Conservation (phyloP, 164 flowering plant species). For the Dillenia suffruticosa region DNA sequence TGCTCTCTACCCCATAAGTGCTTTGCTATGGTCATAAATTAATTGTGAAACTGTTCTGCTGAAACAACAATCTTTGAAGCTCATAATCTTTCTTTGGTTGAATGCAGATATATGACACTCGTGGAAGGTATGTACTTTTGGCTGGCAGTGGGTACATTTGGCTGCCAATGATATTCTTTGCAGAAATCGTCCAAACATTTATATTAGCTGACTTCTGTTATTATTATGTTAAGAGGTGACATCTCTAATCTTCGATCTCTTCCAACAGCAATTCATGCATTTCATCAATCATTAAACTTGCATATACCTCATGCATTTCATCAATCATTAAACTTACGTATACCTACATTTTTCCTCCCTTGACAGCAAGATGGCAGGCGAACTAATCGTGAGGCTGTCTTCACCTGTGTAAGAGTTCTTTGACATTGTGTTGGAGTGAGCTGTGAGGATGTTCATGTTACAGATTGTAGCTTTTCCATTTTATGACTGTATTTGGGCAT, state of each 20-base stretch:
- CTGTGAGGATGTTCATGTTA: too few relatives aligned
- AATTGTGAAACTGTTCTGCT: too few relatives aligned
- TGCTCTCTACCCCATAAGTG: too few relatives aligned
- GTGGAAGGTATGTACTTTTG: constrained; percentile 36
- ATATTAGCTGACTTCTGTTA: constrained; percentile 91
- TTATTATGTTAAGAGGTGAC: constrained; percentile 77
- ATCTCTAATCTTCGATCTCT: background rate
- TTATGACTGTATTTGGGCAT: too few relatives aligned
- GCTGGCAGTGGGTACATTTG: constrained; percentile 54
- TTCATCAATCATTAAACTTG: background rate
- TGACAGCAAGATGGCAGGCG: constrained; percentile 57
- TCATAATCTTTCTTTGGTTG: too few relatives aligned
- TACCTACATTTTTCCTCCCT: background rate
- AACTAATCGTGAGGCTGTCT: constrained; percentile 49
- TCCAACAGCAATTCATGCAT: background rate
- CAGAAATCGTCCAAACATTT: constrained; percentile 71
- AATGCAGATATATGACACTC: constrained; percentile 50
- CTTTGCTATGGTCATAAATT: too few relatives aligned
- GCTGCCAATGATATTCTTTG: constrained; percentile 43
- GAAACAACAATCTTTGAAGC: too few relatives aligned
- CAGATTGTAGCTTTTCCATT: too few relatives aligned
- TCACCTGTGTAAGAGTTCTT: constrained; percentile 27
- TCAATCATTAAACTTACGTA: background rate
- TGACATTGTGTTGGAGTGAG: too few relatives aligned
- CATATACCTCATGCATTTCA: background rate